Evolutionary conservation across 1,284 basidiomycete genomes (phyloP), one percentile per base, ranked within the genome.

Genomic region (Cryptococcus jaspeensis): DNA sequence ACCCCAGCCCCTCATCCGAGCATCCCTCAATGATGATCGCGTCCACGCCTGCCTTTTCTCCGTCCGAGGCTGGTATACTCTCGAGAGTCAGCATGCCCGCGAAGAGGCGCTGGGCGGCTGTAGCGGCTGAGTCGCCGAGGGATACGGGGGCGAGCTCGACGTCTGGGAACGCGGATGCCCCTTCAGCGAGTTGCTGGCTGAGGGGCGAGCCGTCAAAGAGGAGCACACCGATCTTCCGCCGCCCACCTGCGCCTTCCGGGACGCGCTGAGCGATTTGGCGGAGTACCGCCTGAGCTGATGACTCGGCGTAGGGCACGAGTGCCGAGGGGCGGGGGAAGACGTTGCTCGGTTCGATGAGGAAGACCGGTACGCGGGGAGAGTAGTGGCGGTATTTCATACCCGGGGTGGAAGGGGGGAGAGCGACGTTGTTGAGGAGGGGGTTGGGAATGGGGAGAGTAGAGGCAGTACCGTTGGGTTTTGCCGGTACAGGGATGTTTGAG

Each of bases 321-420:
- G 23, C 23, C 6, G 72, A 3, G 80, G 80, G 63, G 53, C 18
- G 81, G 76, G 54, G 76, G 65, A 52, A 78, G 9, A 62, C 64
- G 56, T 70, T 71, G 58, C 60, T 68, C 1, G 87, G 85, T 55
- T 84, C 80, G 28, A 95, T 78, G 7, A 96, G 81, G 25, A 84
- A 85, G 20, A 94, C 88, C 2, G 92, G 90, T 12, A 92, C 85
- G 1, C 85, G 81, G 1, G 95, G 95, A 25, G 93, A 90, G 74
- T 99, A 99, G 79, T 99, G 96, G 51, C 89, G 84, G 75, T 99
- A 99, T 79, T 99, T 99, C 94, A 98, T 97, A n/a, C 96, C 96
- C 0, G 96, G 96, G 0, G 96, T 99, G 1, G 92, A 94, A 1
- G 95, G 95, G 0, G 86, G 84, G 18, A 65, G 23, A 28, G 28